Base-by-base conservation (phyloP, 1,284 basidiomycete species). In the Somion occarium region DNA sequence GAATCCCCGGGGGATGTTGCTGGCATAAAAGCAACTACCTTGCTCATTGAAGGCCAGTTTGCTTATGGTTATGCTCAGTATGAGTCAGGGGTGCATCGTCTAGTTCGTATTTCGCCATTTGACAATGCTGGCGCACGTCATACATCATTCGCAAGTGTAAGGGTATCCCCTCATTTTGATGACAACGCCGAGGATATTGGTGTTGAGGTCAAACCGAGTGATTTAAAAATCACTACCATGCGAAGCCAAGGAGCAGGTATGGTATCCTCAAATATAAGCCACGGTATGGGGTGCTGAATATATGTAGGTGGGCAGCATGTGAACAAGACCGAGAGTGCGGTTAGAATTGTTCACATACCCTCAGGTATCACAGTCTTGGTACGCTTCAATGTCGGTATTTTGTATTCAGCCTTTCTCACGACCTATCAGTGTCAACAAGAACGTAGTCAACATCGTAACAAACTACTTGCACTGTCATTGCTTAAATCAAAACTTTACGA, bases 11-110 rank as follows among this genome's bases (percentile, higher is more conserved):
- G 51, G 23, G 56, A 58, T 26, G 25, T 46, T 1, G 48, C 53
- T 5, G 56, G 56, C 13, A 45, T 53, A 39, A 59, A 53, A 25
- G 22, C 51, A 2, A 46, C 52, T 18, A 59, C 55, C 9, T 46
- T 61, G 3, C 52, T 59, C 3, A 39, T 61, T 20, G 48, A 52
- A 19, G 57, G 59, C 3, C 49, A 38, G 3, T 55, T 52, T 34
- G 59, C 53, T 12, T 61, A 59, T 30, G 59, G 59, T 3, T 59
- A 59, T 24, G 50, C 56, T 2, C 59, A 56, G 30, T 56, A 59
- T 46, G 59, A 61, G 44, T 51, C 53, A 11, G 59, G 59, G 1
- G 51, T 59, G 13, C 59, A 61, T 44, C 48, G 54, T 26, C 47
- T 61, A 2, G 48, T 54, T 11, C 54, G 52, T 15, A 43, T 37